Base-by-base conservation (phyloP, 768 basidiomycete genomes). In the Nevesoporus exiguus region DNA sequence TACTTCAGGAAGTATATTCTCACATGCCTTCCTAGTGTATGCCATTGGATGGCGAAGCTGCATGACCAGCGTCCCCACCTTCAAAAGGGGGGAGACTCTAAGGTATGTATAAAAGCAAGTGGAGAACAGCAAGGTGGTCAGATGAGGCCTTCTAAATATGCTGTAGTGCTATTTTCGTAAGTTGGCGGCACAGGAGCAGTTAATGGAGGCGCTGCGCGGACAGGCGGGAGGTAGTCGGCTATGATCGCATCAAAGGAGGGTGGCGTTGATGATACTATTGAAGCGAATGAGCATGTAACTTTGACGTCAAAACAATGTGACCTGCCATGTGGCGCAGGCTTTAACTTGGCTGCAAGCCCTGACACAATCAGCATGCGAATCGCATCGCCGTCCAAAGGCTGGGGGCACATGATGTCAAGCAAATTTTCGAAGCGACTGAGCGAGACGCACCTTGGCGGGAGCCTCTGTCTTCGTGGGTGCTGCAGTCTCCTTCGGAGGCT, bases 191-290 rank as follows among this genome's bases (percentile, higher is more conserved):
- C 17, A 7, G 42, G 39, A 25, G 48, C 19, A 45, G 43, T 34
- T 15, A 60, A 37, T 40, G 49, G 17, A 21, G 61, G 42, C 14
- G 66, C 51, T 49, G 70, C 63, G 8, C 60, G 63, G 6, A 71
- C 22, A 10, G 73, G 58, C 19, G 83, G 84, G 22, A 84, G 72
- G 65, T 92, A 92, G 68, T 90, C 90, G 2, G 82, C 80, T 46
- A 91, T 76, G 48, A 93, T 70, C 7, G 87, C 84, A 65, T 91
- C 85, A 60, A 92, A 91, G 53, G 84, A 81, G 0, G 73, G 66
- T 13, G 72, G 67, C n/a, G 74, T 64, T 54, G 72, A 66, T 27
- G 77, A 67, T 19, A 49, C 80, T 85, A 52, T 25, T 43, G 42
- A 52, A 25, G 13, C n/a, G 34, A 53, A 52, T 60, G 59, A 60